Conservation (phyloP, 345 rosid species). For the Orychophragmus violaceus region DNA sequence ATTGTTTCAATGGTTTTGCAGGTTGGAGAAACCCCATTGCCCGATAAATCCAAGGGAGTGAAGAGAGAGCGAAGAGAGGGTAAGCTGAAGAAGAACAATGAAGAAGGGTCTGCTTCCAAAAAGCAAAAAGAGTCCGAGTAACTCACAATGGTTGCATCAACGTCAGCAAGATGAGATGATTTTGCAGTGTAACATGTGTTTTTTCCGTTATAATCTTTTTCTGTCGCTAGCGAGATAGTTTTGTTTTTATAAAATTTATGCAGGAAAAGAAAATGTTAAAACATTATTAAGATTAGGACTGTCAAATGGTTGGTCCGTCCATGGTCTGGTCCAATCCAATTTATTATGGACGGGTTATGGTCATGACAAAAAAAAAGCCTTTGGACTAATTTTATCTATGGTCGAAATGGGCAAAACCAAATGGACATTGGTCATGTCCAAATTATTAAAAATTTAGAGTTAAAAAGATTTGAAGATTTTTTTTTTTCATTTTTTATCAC, state of each 20-base stretch:
- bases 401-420: no score
- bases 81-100: constrained; percentile 38
- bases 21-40: constrained; percentile 58
- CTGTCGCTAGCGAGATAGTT: neutral
- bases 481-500: no score
- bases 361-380: no score
- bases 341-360: no score
- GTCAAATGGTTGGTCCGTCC: no score
- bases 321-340: no score
- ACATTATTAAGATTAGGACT: neutral
- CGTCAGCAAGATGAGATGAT: neutral
- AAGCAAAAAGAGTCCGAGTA: constrained; percentile 53
- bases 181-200: constrained; percentile 9
- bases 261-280: neutral
- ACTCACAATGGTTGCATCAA: constrained; percentile 12
- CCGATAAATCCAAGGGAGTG: constrained; percentile 71
- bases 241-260: neutral
- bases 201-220: neutral
- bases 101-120: constrained; percentile 39
- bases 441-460: no score
- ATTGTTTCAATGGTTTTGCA: constrained; percentile 16
- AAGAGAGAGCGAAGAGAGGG: constrained; percentile 93
- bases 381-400: no score
- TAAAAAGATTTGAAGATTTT: no score
- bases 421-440: no score